Base-by-base conservation (phyloP, 1,139 yeast genomes). In the Candida tetrigidarum region DNA sequence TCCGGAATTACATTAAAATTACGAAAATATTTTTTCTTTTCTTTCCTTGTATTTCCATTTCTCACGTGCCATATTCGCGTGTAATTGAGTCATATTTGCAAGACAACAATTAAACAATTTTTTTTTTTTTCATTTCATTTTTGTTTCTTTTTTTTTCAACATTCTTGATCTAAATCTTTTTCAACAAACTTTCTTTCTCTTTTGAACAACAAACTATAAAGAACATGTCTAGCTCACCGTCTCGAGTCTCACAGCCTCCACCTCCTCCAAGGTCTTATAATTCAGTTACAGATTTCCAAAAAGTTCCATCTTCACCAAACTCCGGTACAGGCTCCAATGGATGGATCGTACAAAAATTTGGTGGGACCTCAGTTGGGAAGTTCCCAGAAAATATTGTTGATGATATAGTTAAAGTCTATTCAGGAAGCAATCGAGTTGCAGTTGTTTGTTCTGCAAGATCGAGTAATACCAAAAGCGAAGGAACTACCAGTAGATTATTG, bases 351-450 rank as follows among this genome's bases (percentile, higher is more conserved):
- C 99, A 93, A 64, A 93, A 93, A 66, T 93, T 89, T 59, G 99
- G 99, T 36, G 99, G 99, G 43, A 93, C 99, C n/a, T 85, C 96
- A 37, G 97, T 93, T 30, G 99, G 99, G 25, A 93, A 93, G 63
- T 92, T 92, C 64, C 89, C 97, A 5, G 81, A 77, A 44, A 80
- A 84, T 52, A 93, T 93, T 44, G 92, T 91, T 14, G 86, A 86
- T 52, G 89, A 90, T 53, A 90, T 93, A 42, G 87, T 91, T 45
- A 81, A 82, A 59, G 81, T 74, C 27, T 88, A 83, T 60, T 73
- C 83, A 30, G 62, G 76, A 39, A 68, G 71, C 20, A 78, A 80
- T 57, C 76, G 86, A 45, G 96, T 92, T n/a, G 97, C 96, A 1
- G 96, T 93, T 20, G 99, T 93, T 4, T 93, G 99, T 63, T 87